Evolutionary conservation across 495 filamentous ascomycete species (phyloP), one percentile per base, ranked within the genome.

Genomic region (Rhizodiscina lignyota): DNA sequence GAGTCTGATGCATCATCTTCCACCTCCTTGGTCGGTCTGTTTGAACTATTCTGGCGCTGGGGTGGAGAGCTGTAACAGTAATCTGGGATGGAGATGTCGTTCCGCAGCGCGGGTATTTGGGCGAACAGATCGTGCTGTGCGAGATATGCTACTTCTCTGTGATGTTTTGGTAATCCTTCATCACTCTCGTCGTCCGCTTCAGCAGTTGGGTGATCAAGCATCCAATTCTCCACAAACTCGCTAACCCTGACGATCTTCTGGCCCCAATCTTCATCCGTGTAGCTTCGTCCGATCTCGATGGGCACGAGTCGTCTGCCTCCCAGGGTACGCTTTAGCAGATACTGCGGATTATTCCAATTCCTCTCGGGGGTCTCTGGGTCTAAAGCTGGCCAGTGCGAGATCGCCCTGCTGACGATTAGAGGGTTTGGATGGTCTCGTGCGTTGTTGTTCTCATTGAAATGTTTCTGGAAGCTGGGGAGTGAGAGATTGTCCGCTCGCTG

Each of bases 41-140:
- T n/a, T n/a, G n/a, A n/a, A n/a, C n/a, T n/a, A 27, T 13, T 13
- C 13, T 27, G 24, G 8, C 24, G 6, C 6, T 27, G 34, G 2
- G 73, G 68, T 0, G 77, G 76, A 27, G 58, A 49, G 13, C 74
- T 74, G 56, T 80, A 94, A 60, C 83, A 92, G 49, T 76, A 84
- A 50, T 96, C 85, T 0, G 89, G 89, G 6, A 83, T 62, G 13
- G 52, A 47, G 29, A 99, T 80, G 46, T 96, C 89, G 30, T 68
- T 59, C 2, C 78, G 65, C 13, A 97, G 60, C 4, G 64, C 50
- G 0, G 91, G 83, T 12, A 97, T 77, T 47, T 97, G 89, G 0
- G 68, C 43, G 40, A 97, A 72, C 18, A 97, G 66, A 39, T 80
- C 74, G 55, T 96, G 83, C 49, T 99, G 89, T 12, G 89, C 89